phyloP scores from a whole-genome alignment of 805 yeast genomes.

The Teunomyces lycoperdinae region DNA sequence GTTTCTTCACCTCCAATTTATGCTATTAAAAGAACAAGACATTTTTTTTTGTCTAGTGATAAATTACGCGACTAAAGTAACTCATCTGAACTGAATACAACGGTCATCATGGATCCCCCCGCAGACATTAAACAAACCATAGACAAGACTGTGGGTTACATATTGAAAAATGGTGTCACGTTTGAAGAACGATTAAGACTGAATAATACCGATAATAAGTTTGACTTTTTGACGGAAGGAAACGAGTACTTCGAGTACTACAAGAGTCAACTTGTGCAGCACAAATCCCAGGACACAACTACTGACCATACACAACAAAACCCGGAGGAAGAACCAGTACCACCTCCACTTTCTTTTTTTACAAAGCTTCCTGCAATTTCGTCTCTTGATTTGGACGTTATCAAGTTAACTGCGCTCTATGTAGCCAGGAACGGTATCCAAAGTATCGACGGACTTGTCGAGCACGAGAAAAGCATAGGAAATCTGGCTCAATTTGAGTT shows the following conservation, averaged over 20 bases:
- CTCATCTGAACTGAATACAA: background rate
- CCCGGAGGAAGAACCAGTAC: background rate
- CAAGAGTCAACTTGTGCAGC: constrained; percentile 38
- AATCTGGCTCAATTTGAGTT: constrained; percentile 66
- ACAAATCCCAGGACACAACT: constrained; percentile 13
- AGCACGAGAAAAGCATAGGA: constrained; percentile 35
- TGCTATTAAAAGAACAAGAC: background rate
- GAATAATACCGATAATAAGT: constrained; percentile 50
- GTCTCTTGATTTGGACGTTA: constrained; percentile 59
- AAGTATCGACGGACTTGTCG: constrained; percentile 30
- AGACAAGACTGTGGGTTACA: constrained; percentile 70
- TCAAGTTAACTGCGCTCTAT: constrained; percentile 70
- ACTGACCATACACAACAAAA: constrained; percentile 4
- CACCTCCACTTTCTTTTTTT: constrained; percentile 2
- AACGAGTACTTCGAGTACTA: constrained; percentile 63
- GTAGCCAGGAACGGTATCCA: constrained; percentile 58
- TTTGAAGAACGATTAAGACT: constrained; percentile 59
- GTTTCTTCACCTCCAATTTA: too few species aligned
- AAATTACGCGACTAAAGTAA: background rate
- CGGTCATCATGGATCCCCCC: background rate
- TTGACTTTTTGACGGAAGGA: constrained; percentile 56
- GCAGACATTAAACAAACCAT: constrained; percentile 41
- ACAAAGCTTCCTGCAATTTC: constrained; percentile 44
- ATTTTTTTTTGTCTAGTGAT: background rate
- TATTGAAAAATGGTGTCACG: constrained; percentile 60